Evolutionary conservation across 1,284 basidiomycete species (phyloP).

Genomic region (Apiotrichum gamsii): DNA sequence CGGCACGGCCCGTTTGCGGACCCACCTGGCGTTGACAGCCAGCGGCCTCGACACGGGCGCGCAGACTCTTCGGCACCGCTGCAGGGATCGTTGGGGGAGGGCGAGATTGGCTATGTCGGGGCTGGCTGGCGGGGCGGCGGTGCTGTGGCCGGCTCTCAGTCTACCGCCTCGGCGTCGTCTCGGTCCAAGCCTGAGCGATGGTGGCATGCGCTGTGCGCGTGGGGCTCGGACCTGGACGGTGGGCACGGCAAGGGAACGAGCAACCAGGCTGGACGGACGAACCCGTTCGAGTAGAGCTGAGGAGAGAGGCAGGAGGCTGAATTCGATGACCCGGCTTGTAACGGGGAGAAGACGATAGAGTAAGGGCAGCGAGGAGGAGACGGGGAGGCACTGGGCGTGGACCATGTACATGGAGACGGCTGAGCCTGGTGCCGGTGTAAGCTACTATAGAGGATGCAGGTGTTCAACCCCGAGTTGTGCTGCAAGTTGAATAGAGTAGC

Average conservation of each 20-base stretch:
- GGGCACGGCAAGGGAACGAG: constrained; percentile 21
- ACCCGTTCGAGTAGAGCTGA: constrained; percentile 38
- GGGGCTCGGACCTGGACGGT: constrained; percentile 41
- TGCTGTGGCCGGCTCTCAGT: background rate
- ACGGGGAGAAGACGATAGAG: too few species aligned
- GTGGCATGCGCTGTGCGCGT: constrained; percentile 43
- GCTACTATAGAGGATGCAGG: too few species aligned
- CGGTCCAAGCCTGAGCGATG: constrained; percentile 28
- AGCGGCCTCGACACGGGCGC: background rate
- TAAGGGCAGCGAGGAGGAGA: too few species aligned
- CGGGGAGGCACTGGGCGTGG: too few species aligned
- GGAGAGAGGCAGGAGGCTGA: too few species aligned
- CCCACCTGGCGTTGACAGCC: constrained; percentile 8
- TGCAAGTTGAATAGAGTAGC: too few species aligned
- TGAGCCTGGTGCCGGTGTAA: too few species aligned
- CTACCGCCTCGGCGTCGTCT: background rate
- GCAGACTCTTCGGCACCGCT: background rate
- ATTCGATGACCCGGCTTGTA: too few species aligned
- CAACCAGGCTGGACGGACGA: constrained; percentile 37
- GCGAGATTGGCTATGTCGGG: constrained; percentile 25
- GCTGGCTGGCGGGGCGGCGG: constrained; percentile 31
- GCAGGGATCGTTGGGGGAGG: constrained; percentile 11
- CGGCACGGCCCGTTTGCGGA: constrained; percentile 27
- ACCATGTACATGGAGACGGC: too few species aligned
- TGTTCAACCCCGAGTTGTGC: too few species aligned